Evolutionary conservation across 2,329 filamentous ascomycete species (phyloP).

Genomic region (Venturia pyrina): DNA sequence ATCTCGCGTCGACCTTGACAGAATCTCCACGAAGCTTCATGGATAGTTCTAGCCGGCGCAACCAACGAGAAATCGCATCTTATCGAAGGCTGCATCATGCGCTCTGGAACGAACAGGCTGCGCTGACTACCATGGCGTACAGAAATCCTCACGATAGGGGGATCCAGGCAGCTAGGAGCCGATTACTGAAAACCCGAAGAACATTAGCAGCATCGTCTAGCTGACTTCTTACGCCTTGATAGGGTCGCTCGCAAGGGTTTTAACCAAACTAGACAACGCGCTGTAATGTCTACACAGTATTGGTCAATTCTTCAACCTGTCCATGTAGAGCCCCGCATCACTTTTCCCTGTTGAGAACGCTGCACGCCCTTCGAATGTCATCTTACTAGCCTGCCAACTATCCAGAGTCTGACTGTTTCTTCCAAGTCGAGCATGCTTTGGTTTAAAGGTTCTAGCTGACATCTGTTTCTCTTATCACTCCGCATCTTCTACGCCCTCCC

Average conservation of each 20-base stretch:
- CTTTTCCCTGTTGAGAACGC: not conserved
- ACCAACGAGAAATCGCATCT: not conserved
- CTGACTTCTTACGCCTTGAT: not conserved
- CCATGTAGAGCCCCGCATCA: not conserved
- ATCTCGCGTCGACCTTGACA: not conserved
- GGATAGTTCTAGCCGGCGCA: not conserved
- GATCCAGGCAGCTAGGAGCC: not conserved
- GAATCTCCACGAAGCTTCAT: not conserved
- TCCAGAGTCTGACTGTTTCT: constrained; percentile 2
- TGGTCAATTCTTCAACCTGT: not conserved
- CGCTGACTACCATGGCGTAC: no score
- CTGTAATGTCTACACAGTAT: not conserved
- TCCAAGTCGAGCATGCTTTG: not conserved
- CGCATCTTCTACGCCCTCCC: constrained; percentile 9
- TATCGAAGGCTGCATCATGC: not conserved
- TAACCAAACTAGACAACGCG: not conserved
- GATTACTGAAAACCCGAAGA: not conserved
- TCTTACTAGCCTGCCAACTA: constrained; percentile 4
- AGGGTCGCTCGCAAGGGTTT: not conserved
- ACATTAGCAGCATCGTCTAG: not conserved
- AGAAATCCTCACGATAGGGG: no score
- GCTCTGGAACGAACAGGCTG: not conserved
- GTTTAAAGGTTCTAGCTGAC: not conserved
- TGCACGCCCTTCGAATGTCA: constrained; percentile 7
- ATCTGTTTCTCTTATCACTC: not conserved